These are phyloP conservation scores for Acanthamoeba triangularis DNA, from an alignment of 208 protist species.

Conservation along the genomic window DNA sequence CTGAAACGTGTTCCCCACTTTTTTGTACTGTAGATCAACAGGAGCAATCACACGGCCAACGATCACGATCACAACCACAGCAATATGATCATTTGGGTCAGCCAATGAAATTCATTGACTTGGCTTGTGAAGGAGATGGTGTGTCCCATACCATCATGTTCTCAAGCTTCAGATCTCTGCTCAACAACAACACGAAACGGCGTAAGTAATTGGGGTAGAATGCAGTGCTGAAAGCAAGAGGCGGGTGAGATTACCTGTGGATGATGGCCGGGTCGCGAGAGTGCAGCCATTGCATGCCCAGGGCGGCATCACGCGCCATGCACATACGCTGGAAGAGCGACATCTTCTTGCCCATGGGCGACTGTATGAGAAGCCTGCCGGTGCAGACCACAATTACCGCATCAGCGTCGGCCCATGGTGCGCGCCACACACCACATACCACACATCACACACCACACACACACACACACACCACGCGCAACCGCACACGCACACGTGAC, in stretches of 20 bases:
- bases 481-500: background rate
- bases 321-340: conserved; percentile 40
- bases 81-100: background rate
- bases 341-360: conserved; percentile 74
- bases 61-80: background rate
- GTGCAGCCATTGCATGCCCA: conserved; percentile 68
- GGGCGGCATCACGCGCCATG: conserved; percentile 60
- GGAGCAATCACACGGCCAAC: background rate
- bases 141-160: conserved; percentile 48
- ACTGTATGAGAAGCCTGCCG: conserved; percentile 64
- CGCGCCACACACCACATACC: background rate
- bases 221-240: background rate
- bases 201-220: too few species aligned
- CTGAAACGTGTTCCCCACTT: conserved; percentile 36
- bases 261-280: conserved; percentile 66
- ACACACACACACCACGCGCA: background rate
- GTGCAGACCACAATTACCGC: background rate
- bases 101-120: too few species aligned
- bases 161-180: conserved; percentile 62
- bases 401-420: too few species aligned
- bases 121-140: background rate
- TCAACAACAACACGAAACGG: background rate
- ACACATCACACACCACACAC: background rate
- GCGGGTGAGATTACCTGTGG: background rate
- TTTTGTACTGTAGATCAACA: conserved; percentile 61